phyloP scores from a whole-genome alignment of 768 basidiomycete species.

The Pleurotus sapidus region DNA sequence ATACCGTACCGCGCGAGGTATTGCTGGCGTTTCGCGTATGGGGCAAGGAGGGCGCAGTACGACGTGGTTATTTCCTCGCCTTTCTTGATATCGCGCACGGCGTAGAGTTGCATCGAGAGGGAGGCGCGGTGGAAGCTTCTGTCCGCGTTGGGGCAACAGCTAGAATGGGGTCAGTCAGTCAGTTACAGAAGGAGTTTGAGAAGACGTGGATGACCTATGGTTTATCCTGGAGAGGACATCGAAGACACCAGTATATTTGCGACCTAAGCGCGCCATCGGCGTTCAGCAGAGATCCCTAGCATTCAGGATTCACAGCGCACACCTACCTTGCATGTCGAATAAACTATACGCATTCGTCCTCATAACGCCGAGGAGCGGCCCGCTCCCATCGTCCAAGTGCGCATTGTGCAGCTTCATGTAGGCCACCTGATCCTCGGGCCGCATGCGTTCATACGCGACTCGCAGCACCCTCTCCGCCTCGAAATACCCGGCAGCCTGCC shows the following conservation, averaged over 20 bases:
- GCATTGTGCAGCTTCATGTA: slow-evolving; percentile 23
- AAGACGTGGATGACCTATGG: slow-evolving; percentile 17
- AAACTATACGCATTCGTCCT: neutral
- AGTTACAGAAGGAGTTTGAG: neutral
- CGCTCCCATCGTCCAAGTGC: slow-evolving; percentile 11
- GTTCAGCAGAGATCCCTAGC: too few relatives aligned
- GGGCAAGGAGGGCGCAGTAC: slow-evolving; percentile 17
- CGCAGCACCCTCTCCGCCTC: slow-evolving; percentile 11
- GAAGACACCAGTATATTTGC: slow-evolving; percentile 12
- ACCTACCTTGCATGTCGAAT: too few relatives aligned
- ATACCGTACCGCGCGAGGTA: slow-evolving; percentile 26
- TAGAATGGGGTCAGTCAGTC: slow-evolving; percentile 3
- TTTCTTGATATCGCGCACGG: slow-evolving; percentile 23
- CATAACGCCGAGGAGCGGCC: neutral
- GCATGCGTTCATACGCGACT: slow-evolving; percentile 18
- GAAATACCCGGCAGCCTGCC: too few relatives aligned
- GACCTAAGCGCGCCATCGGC: neutral
- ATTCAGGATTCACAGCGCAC: too few relatives aligned
- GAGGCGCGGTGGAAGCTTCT: slow-evolving; percentile 19
- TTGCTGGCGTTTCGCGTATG: slow-evolving; percentile 19
- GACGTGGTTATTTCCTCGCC: slow-evolving; percentile 30
- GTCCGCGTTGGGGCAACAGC: slow-evolving; percentile 20
- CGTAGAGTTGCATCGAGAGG: slow-evolving; percentile 26
- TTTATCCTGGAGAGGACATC: slow-evolving; percentile 21
- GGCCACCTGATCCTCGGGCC: slow-evolving; percentile 14